phyloP scores from a whole-genome alignment of 2,329 filamentous ascomycete genomes.

The Fusarium protoensiforme region DNA sequence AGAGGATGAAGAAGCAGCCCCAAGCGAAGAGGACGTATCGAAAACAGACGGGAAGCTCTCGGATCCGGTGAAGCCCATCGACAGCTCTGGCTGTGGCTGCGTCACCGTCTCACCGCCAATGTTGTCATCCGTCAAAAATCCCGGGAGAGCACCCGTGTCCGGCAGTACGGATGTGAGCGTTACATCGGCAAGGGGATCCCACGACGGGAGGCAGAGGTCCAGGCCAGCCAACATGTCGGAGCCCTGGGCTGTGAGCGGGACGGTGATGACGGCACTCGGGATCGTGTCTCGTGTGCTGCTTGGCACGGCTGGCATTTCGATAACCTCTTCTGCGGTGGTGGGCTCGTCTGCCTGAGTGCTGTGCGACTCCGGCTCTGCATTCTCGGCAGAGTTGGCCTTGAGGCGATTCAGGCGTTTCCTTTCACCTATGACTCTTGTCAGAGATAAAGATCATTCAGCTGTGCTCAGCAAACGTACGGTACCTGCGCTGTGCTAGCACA shows the following conservation, averaged over 20 bases:
- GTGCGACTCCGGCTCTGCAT: not conserved
- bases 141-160: slow-evolving; percentile 8
- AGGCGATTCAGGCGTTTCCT: slow-evolving; percentile 47
- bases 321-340: slow-evolving; percentile 2
- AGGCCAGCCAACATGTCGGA: slow-evolving; percentile 32
- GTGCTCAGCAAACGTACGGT: slow-evolving; percentile 49
- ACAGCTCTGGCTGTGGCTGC: not conserved
- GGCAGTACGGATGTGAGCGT: slow-evolving; percentile 32
- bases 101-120: slow-evolving; percentile 9
- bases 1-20: slow-evolving; percentile 25
- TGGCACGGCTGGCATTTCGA: slow-evolving; percentile 3
- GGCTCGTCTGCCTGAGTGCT: not conserved
- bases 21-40: slow-evolving; percentile 36
- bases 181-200: slow-evolving; percentile 35
- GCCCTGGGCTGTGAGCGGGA: slow-evolving; percentile 9
- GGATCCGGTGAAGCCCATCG: not conserved
- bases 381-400: slow-evolving; percentile 28
- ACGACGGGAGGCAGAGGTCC: slow-evolving; percentile 37
- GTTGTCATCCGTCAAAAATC: slow-evolving; percentile 16
- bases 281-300: not conserved
- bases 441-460: not conserved
- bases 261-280: not conserved
- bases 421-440: slow-evolving; percentile 42
- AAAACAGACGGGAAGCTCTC: slow-evolving; percentile 31
- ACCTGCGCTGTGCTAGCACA: slow-evolving; percentile 65